Evolutionary conservation across 768 basidiomycete genomes (phyloP).

Genomic region (Phlebiopsis flavidoalba): DNA sequence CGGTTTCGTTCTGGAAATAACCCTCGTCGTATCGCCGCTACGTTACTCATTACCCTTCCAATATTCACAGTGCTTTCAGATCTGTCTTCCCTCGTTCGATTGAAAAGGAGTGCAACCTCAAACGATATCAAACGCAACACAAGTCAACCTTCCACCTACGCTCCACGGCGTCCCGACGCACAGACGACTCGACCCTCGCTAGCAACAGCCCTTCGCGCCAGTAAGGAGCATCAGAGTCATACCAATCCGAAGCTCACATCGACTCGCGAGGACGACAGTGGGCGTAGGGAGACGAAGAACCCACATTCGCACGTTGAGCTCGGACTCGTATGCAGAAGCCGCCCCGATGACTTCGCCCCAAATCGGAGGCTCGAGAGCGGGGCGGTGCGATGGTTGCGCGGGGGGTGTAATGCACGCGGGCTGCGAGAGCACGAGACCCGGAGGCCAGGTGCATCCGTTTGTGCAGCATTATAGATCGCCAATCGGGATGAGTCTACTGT

Average conservation of each 20-base stretch:
- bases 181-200: neutral
- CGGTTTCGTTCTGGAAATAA: constrained; percentile 70
- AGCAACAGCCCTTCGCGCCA: too few relatives aligned
- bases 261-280: neutral
- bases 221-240: neutral
- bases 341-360: constrained; percentile 17
- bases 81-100: constrained; percentile 80
- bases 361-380: constrained; percentile 21
- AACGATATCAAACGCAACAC: constrained; percentile 17
- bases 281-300: neutral
- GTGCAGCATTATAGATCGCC: constrained; percentile 67
- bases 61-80: constrained; percentile 33
- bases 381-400: constrained; percentile 16
- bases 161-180: constrained; percentile 4
- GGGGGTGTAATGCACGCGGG: constrained; percentile 35
- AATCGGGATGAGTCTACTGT: constrained; percentile 44
- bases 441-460: constrained; percentile 37
- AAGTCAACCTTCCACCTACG: constrained; percentile 7
- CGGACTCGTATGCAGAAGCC: neutral
- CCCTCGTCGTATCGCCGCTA: constrained; percentile 52
- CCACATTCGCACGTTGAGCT: neutral
- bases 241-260: neutral
- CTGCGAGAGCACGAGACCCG: constrained; percentile 38
- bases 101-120: constrained; percentile 16
- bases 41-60: neutral